These are phyloP conservation scores for Neoarthrinium moseri DNA, from an alignment of 2,329 filamentous ascomycete genomes.

Conservation along the genomic window DNA sequence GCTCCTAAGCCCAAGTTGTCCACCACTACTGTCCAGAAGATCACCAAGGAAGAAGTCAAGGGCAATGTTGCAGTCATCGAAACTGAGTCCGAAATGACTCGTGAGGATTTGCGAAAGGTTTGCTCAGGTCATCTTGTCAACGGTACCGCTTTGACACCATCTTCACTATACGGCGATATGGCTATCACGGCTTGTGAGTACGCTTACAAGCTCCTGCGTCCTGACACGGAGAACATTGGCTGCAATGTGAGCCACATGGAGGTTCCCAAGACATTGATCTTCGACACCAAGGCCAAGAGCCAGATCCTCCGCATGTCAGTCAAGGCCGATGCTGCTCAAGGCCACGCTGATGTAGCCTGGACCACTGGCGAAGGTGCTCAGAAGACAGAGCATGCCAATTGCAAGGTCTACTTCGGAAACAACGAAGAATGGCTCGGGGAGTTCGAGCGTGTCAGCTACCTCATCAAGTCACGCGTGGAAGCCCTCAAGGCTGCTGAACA, in stretches of 20 bases:
- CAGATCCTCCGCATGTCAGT: constrained; percentile 63
- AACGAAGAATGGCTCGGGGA: constrained; percentile 60
- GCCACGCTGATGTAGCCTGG: constrained; percentile 55
- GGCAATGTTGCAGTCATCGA: constrained; percentile 58
- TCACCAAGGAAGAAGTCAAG: constrained; percentile 62
- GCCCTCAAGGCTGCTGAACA: constrained; percentile 59
- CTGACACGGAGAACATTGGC: constrained; percentile 53
- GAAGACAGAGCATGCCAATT: constrained; percentile 60
- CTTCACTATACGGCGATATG: constrained; percentile 50
- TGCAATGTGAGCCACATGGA: constrained; percentile 67
- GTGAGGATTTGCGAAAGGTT: constrained; percentile 60
- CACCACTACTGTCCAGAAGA: constrained; percentile 64
- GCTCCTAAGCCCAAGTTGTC: constrained; percentile 52
- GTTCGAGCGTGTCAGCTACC: constrained; percentile 66
- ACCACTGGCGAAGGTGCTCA: constrained; percentile 58
- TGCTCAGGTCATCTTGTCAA: constrained; percentile 69
- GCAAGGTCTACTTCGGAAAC: constrained; percentile 61
- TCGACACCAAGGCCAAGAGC: constrained; percentile 39
- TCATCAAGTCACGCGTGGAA: constrained; percentile 64
- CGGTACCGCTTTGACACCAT: constrained; percentile 64
- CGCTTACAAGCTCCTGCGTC: constrained; percentile 62
- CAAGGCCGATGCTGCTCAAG: constrained; percentile 55
- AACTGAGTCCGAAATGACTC: constrained; percentile 64
- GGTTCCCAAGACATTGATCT: constrained; percentile 69
- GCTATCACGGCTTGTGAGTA: constrained; percentile 62